Evolutionary conservation across 108 stramenopile species (phyloP).

Genomic region (Bacterosira constricta): DNA sequence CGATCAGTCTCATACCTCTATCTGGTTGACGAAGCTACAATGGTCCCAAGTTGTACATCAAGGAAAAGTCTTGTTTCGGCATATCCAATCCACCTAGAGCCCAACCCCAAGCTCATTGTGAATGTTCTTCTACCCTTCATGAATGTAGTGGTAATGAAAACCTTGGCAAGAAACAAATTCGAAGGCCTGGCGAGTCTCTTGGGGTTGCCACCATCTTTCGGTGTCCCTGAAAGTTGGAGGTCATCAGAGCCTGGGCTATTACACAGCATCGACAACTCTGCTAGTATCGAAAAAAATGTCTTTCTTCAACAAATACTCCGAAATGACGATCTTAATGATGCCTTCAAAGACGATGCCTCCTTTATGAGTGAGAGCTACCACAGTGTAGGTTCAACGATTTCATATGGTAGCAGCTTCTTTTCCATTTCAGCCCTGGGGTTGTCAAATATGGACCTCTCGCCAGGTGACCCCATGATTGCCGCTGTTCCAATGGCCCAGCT

Average conservation of each 20-base stretch:
- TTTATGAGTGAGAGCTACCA: conserved; percentile 3
- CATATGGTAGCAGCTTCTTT: not conserved
- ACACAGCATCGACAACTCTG: conserved; percentile 24
- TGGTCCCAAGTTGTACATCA: conserved; percentile 47
- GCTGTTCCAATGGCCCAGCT: conserved; percentile 30
- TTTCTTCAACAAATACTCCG: conserved; percentile 40
- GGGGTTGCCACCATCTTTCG: conserved; percentile 36
- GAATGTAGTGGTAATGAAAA: conserved; percentile 54
- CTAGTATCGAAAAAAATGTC: conserved; percentile 34
- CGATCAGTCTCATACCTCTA: conserved; percentile 54
- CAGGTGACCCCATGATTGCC: conserved; percentile 17
- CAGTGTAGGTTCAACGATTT: not conserved
- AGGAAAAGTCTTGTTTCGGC: not conserved
- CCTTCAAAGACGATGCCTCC: conserved; percentile 9
- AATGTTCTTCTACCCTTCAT: conserved; percentile 64
- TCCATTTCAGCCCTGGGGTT: not conserved
- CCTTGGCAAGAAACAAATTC: conserved; percentile 24
- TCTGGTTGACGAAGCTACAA: conserved; percentile 65
- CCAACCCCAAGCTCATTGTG: conserved; percentile 35
- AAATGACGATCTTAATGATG: conserved; percentile 21
- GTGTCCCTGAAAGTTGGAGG: conserved; percentile 37
- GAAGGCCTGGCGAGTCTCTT: conserved; percentile 31
- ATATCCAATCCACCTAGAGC: conserved; percentile 51
- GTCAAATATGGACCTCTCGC: conserved; percentile 8
- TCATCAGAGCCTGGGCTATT: conserved; percentile 22